These are phyloP conservation scores for Metarhizium album DNA, from an alignment of 2,329 filamentous ascomycete genomes.

Conservation along the genomic window DNA sequence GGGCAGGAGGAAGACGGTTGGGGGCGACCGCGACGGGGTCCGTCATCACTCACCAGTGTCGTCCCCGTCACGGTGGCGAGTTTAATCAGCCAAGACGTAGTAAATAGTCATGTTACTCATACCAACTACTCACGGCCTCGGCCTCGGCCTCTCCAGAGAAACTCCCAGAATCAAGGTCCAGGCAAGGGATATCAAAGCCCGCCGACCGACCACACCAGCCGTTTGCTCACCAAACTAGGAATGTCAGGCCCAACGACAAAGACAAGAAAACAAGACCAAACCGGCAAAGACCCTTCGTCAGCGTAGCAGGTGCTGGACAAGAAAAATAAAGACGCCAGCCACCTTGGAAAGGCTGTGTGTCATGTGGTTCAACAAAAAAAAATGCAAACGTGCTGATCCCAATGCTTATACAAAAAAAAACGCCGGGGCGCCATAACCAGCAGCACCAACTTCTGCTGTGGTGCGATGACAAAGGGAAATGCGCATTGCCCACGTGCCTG, in stretches of 20 bases:
- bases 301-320: neutral
- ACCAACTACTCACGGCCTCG: neutral
- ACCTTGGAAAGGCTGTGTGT: neutral
- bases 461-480: neutral
- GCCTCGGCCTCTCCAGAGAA: neutral
- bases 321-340: neutral
- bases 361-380: neutral
- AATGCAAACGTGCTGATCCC: slow-evolving; percentile 9
- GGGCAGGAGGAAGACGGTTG: too few species aligned
- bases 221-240: neutral
- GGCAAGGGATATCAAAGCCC: neutral
- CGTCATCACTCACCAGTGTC: too few species aligned
- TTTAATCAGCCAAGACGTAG: too few species aligned
- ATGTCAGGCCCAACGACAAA: neutral
- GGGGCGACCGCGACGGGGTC: too few species aligned
- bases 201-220: neutral
- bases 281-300: neutral
- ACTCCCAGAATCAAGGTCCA: neutral
- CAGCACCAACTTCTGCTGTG: neutral
- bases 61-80: too few species aligned
- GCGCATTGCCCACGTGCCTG: neutral
- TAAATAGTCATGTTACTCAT: neutral
- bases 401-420: slow-evolving; percentile 15
- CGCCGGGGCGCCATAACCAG: slow-evolving; percentile 11
- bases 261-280: neutral